Base-by-base conservation (phyloP, 257 asterid genomes). In the Solanum pennellii region DNA sequence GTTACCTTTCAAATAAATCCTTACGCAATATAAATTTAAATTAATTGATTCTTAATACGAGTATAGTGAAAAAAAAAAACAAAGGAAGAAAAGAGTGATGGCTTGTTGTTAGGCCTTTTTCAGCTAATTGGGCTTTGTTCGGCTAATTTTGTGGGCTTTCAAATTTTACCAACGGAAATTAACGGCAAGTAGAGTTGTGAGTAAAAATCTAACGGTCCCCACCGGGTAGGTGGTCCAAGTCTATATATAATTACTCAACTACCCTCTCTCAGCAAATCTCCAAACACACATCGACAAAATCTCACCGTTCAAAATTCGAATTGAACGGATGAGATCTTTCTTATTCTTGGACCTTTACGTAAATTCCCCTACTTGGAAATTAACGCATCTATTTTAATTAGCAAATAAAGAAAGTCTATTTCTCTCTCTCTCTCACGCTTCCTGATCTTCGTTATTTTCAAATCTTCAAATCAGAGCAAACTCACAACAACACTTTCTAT, bases 391-490 rank as follows among this genome's bases (percentile, higher is more conserved):
- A 21, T 44, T 85, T 84, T 23, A 86, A 31, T 59, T 25, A 21
- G 56, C 66, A 86, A 85, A 85, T 83, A 56, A n/a, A 49, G n/a
- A 3, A 41, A 86, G 73, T 49, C 45, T 35, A 59, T 6, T 37
- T 85, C 1, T 45, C 66, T 88, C 52, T 77, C 18, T 75, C 68
- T 87, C 85, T 59, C 44, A 23, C 33, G 72, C 25, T 21, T 47
- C 39, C 47, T 68, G 90, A 88, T 91, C 90, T 89, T 88, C 91
- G 72, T 14, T 83, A 83, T 86, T 87, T 85, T 83, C 84, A 84
- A 60, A 59, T 76, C 71, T 85, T 83, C 84, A 80, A 72, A 72
- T 66, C 41, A 83, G 65, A 33, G 41, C 27, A 49, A 75, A 68
- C 49, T 11, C 41, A 20, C 85, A 60, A 12, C 39, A 60, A 42